phyloP scores from a whole-genome alignment of 352 stramenopile genomes.

The Pythium monospermum region DNA sequence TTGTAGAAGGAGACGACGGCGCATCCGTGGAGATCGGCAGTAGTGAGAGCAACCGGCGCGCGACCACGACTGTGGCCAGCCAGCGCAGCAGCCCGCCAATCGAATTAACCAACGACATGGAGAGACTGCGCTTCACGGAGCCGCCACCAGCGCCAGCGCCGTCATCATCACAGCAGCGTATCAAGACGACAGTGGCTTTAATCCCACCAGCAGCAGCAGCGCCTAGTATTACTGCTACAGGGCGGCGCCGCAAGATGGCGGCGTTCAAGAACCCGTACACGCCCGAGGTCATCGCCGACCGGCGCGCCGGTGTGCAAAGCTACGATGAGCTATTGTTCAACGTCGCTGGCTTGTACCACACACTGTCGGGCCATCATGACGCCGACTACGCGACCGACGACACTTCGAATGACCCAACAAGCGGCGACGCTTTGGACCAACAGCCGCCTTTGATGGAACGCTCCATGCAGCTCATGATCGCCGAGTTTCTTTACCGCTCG shows the following conservation, averaged over 20 bases:
- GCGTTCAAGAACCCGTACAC: slow-evolving; percentile 20
- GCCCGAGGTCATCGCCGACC: slow-evolving; percentile 18
- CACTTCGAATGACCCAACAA: background rate
- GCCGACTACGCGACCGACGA: slow-evolving; percentile 10
- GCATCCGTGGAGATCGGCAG: background rate
- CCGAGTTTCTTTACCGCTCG: slow-evolving; percentile 72
- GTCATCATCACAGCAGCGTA: background rate
- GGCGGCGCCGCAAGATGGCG: slow-evolving; percentile 3
- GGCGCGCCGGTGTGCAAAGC: slow-evolving; percentile 5
- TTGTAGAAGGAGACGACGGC: background rate
- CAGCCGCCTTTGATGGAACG: slow-evolving; percentile 28
- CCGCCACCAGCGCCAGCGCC: too few species aligned
- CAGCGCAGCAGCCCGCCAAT: too few species aligned
- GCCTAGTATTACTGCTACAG: background rate
- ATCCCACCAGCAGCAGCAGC: background rate
- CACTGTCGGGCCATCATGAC: slow-evolving; percentile 15
- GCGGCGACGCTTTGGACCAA: background rate
- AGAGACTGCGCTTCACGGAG: too few species aligned
- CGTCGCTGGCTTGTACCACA: slow-evolving; percentile 21
- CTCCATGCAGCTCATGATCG: slow-evolving; percentile 75
- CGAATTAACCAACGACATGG: background rate
- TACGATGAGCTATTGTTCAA: slow-evolving; percentile 25
- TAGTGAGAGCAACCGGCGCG: background rate
- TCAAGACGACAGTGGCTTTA: background rate
- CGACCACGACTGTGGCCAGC: background rate